Evolutionary conservation across 345 rosid genomes (phyloP).

Genomic region (Citrus unshiu): DNA sequence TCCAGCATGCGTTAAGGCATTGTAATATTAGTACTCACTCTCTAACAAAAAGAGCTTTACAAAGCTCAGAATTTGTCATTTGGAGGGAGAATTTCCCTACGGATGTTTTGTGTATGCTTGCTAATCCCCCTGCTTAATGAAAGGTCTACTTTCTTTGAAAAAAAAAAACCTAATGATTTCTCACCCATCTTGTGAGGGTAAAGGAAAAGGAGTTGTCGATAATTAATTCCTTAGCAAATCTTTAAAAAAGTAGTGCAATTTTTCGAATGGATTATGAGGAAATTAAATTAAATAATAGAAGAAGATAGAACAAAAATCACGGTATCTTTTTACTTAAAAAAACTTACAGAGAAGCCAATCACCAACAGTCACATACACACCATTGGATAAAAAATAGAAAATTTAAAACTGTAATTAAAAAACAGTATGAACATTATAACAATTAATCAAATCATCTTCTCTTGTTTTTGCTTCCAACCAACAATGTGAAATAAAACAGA

Average conservation of each 20-base stretch:
- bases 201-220: too few species aligned
- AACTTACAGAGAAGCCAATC: background rate
- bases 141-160: too few species aligned
- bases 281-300: background rate
- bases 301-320: background rate
- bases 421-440: background rate
- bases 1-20: too few species aligned
- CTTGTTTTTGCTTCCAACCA: constrained; percentile 90
- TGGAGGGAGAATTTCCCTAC: too few species aligned
- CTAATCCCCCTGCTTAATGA: too few species aligned
- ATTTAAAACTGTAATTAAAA: background rate
- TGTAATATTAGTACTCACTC: too few species aligned
- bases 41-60: too few species aligned
- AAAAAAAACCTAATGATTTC: too few species aligned
- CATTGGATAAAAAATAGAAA: background rate
- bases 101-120: too few species aligned
- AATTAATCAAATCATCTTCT: constrained; percentile 39
- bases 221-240: too few species aligned
- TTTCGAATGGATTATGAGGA: background rate
- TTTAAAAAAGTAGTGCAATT: background rate
- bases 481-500: constrained; percentile 68
- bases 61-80: too few species aligned
- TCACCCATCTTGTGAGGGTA: too few species aligned
- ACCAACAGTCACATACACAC: background rate
- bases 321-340: background rate